A percentile compares a stretch with the other conserved stretches of the same genome.
phyloP scores from a whole-genome alignment of 2,329 filamentous ascomycete genomes.

The Pleoardoris graminearum region DNA sequence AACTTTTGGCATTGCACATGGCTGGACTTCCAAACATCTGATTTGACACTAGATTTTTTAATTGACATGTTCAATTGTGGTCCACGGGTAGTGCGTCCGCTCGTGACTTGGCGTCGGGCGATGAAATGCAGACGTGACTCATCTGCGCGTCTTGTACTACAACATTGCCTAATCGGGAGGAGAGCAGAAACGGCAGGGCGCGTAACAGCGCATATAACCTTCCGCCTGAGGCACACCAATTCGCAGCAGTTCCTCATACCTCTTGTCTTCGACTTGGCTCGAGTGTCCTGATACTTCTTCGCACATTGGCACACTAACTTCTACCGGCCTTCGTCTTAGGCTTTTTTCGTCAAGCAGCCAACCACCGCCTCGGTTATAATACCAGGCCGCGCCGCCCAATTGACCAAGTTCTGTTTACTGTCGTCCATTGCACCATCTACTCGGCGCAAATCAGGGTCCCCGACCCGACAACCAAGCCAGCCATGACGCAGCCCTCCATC shows the following conservation, averaged over 20 bases:
- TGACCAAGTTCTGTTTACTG: too few species aligned
- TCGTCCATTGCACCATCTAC: not conserved
- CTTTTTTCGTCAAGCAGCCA: too few species aligned
- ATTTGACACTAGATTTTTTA: constrained; percentile 16
- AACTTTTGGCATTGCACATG: not conserved
- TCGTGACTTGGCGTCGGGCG: constrained; percentile 3
- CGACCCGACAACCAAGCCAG: not conserved
- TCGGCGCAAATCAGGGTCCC: not conserved
- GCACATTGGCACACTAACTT: too few species aligned
- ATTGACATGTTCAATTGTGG: not conserved
- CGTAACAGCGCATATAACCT: constrained; percentile 22
- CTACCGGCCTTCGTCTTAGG: too few species aligned
- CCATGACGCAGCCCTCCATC: constrained; percentile 44
- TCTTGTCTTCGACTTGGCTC: not conserved
- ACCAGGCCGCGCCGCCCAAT: too few species aligned
- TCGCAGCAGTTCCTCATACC: not conserved
- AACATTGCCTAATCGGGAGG: constrained; percentile 29
- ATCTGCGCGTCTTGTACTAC: constrained; percentile 32
- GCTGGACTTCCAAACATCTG: not conserved
- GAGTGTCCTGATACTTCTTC: too few species aligned
- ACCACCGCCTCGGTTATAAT: too few species aligned
- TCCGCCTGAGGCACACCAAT: constrained; percentile 16
- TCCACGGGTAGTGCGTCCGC: not conserved
- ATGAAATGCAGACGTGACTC: constrained; percentile 35
- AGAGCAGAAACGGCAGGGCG: constrained; percentile 19